phyloP scores from a whole-genome alignment of 768 basidiomycete species.

The Cyathus striatus region DNA sequence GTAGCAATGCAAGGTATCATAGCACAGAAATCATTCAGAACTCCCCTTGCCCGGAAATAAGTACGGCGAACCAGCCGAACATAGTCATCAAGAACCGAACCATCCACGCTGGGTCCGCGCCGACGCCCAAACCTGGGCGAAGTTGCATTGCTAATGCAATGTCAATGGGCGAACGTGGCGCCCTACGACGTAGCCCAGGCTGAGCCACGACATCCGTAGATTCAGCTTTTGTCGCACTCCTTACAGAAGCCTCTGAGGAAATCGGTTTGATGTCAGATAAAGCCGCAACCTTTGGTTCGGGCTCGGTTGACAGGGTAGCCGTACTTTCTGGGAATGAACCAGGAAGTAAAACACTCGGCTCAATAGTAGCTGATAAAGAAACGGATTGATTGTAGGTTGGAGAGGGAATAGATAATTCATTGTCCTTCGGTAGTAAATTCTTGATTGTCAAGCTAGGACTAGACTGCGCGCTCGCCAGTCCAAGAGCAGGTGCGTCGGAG shows the following conservation, averaged over 20 bases:
- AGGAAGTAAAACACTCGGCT: neutral
- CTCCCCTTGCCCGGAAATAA: conserved; percentile 35
- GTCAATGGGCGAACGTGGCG: conserved; percentile 45
- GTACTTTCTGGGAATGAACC: neutral
- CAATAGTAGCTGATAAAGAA: neutral
- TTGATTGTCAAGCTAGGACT: conserved; percentile 1
- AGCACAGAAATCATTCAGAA: conserved; percentile 9
- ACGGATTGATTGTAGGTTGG: too few relatives aligned
- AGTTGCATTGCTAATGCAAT: conserved; percentile 77
- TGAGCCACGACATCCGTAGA: neutral
- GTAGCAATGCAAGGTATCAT: too few relatives aligned
- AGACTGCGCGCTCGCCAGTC: conserved; percentile 10
- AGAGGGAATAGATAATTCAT: too few relatives aligned
- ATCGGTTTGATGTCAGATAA: neutral
- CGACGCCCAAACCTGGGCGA: conserved; percentile 62
- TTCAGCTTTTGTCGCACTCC: conserved; percentile 5
- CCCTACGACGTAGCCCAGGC: conserved; percentile 7
- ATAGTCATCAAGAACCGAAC: conserved; percentile 75
- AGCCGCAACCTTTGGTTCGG: neutral
- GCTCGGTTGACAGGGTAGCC: too few relatives aligned
- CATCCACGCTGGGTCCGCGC: conserved; percentile 76
- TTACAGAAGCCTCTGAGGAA: conserved; percentile 3
- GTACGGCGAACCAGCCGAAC: conserved; percentile 72
- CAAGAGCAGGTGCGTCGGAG: conserved; percentile 35
- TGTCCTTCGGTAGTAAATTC: neutral